Percentiles rank a stretch among this genome's conserved stretches.
These are phyloP conservation scores for Colletotrichum lindemuthianum DNA, from an alignment of 2,329 filamentous ascomycete species.

Conservation along the genomic window DNA sequence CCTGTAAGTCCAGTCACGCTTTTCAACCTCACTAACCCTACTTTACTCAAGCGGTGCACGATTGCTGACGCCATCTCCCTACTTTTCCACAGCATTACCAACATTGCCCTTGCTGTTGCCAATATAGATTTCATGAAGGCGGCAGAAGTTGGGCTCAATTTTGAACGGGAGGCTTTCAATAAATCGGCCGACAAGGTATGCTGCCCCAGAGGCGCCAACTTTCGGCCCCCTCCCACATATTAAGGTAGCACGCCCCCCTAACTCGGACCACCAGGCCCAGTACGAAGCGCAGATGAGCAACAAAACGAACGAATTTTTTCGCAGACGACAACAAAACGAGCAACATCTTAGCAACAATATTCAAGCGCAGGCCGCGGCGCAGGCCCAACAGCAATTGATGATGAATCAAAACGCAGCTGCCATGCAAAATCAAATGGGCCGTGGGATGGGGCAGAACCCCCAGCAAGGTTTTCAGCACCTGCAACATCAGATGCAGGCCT, in stretches of 20 bases:
- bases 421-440: slow-evolving; percentile 62
- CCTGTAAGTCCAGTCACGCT: slow-evolving; percentile 47
- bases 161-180: slow-evolving; percentile 59
- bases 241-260: not conserved
- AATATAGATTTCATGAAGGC: slow-evolving; percentile 53
- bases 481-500: slow-evolving; percentile 67
- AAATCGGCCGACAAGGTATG: slow-evolving; percentile 60
- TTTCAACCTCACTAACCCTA: slow-evolving; percentile 6
- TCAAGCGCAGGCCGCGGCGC: slow-evolving; percentile 54
- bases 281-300: slow-evolving; percentile 61
- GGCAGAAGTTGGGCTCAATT: slow-evolving; percentile 53
- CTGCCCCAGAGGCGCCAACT: not conserved
- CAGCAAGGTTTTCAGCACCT: slow-evolving; percentile 68
- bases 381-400: slow-evolving; percentile 57
- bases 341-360: slow-evolving; percentile 60
- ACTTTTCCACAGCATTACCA: slow-evolving; percentile 56
- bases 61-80: slow-evolving; percentile 27
- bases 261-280: slow-evolving; percentile 47
- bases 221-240: slow-evolving; percentile 33
- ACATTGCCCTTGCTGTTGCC: slow-evolving; percentile 58
- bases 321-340: slow-evolving; percentile 61
- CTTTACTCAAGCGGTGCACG: not conserved
- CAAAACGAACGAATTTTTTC: slow-evolving; percentile 60
- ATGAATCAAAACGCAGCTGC: slow-evolving; percentile 56
- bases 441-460: slow-evolving; percentile 59